phyloP scores from a whole-genome alignment of 208 protist genomes.

The Acanthamoeba culbertsoni region DNA sequence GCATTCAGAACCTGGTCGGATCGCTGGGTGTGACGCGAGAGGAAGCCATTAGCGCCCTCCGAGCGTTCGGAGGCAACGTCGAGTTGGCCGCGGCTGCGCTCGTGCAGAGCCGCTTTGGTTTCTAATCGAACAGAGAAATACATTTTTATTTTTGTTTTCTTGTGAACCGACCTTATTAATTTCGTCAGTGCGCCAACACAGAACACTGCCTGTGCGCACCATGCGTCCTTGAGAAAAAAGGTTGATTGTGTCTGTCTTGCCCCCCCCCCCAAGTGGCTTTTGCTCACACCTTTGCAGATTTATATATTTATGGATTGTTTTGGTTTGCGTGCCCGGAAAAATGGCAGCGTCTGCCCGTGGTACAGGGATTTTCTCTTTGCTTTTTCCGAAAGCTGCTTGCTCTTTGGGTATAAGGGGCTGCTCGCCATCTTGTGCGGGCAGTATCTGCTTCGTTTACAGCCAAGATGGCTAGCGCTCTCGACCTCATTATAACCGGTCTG shows the following conservation, averaged over 20 bases:
- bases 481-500: background rate
- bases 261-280: too few species aligned
- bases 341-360: too few species aligned
- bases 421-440: background rate
- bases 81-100: slow-evolving; percentile 18
- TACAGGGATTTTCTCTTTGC: too few species aligned
- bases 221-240: too few species aligned
- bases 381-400: too few species aligned
- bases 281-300: too few species aligned
- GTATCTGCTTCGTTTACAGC: background rate
- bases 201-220: too few species aligned
- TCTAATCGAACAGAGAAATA: background rate
- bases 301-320: too few species aligned
- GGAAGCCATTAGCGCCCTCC: background rate
- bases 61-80: slow-evolving; percentile 27
- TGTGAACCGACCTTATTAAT: too few species aligned
- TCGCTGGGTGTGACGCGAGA: background rate
- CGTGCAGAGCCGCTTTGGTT: slow-evolving; percentile 28
- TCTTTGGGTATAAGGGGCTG: background rate
- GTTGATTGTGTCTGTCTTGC: too few species aligned
- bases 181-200: too few species aligned
- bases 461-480: background rate
- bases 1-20: background rate
- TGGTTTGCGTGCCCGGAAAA: too few species aligned
- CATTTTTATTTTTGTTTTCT: background rate